Percentiles rank a stretch among this genome's conserved stretches.
Evolutionary conservation across 2,329 filamentous ascomycete species (phyloP).

Genomic region (Calonectria pteridis): DNA sequence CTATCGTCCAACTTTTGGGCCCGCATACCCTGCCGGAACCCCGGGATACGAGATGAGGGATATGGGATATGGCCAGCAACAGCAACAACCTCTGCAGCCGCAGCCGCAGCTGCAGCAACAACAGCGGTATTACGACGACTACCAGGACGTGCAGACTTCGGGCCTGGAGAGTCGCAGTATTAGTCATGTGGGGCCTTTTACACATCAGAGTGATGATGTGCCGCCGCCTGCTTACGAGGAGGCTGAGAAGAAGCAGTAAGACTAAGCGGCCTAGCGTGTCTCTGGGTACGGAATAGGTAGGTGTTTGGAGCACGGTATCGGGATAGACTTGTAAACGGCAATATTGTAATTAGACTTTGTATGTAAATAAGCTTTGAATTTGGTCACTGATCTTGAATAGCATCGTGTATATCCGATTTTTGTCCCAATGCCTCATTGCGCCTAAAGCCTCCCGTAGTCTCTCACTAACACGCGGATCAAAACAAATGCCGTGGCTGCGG

Average conservation of each 20-base stretch:
- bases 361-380: not conserved
- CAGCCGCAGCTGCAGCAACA: not conserved
- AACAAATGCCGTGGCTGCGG: slow-evolving; percentile 36
- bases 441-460: not conserved
- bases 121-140: not conserved
- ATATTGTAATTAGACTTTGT: slow-evolving; percentile 2
- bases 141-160: not conserved
- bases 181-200: not conserved
- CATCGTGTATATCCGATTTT: not conserved
- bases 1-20: slow-evolving; percentile 4
- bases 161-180: not conserved
- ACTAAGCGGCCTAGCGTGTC: not conserved
- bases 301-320: not conserved
- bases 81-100: not conserved
- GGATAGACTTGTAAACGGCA: not conserved
- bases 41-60: slow-evolving; percentile 14
- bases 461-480: slow-evolving; percentile 14
- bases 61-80: not conserved
- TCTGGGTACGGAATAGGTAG: not conserved
- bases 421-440: not conserved
- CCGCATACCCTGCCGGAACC: not conserved
- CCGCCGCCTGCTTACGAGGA: slow-evolving; percentile 42
- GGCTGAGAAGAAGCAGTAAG: slow-evolving; percentile 26
- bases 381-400: not conserved
- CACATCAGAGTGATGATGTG: slow-evolving; percentile 20